phyloP scores from a whole-genome alignment of 75 land plant genomes.

The Pinus tabuliformis region DNA sequence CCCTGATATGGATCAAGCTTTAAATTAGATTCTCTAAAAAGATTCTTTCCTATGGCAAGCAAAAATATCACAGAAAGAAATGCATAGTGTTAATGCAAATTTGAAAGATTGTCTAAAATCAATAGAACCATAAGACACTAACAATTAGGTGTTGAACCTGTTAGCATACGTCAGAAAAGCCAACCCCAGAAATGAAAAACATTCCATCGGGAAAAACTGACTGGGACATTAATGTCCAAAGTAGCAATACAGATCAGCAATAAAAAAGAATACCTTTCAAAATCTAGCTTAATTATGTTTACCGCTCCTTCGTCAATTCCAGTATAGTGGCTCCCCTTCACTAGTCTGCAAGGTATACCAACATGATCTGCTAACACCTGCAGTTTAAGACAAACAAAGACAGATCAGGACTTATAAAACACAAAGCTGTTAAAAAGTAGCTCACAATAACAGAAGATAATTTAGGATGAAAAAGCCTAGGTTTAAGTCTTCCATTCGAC shows the following conservation, averaged over 20 bases:
- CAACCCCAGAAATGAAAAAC: not conserved
- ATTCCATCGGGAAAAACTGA: not conserved
- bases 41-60: not conserved
- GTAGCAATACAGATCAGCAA: not conserved
- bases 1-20: constrained; percentile 41
- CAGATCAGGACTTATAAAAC: not conserved
- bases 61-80: not conserved
- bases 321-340: constrained; percentile 84
- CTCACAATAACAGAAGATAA: not conserved
- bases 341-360: constrained; percentile 66
- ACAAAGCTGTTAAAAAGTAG: not conserved
- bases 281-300: constrained; percentile 58
- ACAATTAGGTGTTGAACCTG: not conserved
- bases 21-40: not conserved
- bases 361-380: constrained; percentile 80
- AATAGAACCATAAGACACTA: not conserved
- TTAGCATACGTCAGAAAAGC: not conserved
- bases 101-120: not conserved
- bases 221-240: not conserved
- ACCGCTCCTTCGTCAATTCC: constrained; percentile 85
- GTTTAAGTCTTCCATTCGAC: not conserved
- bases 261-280: constrained; percentile 39
- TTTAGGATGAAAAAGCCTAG: not conserved
- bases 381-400: not conserved
- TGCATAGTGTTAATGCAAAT: not conserved